A percentile compares a stretch with the other conserved stretches of the same genome.
Evolutionary conservation across 192 early-diverging fungal species (phyloP).

Genomic region (Podila horticola): DNA sequence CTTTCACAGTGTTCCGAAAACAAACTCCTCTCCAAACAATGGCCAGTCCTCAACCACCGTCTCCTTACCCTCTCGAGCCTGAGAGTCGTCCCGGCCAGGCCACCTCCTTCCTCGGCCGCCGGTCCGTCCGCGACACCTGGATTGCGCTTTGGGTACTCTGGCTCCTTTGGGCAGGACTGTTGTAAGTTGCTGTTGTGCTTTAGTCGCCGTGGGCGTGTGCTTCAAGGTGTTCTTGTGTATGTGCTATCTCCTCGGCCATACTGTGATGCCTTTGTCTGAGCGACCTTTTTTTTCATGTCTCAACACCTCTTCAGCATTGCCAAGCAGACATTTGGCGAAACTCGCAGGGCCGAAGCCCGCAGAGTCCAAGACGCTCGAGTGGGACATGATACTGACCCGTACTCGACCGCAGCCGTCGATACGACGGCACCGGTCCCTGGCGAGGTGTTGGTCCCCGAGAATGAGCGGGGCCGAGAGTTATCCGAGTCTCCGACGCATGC

Average conservation of each 20-base stretch:
- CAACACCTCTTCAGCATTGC: not conserved
- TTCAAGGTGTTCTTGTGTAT: not conserved
- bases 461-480: not conserved
- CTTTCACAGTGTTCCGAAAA: too few relatives aligned
- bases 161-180: conserved; percentile 34
- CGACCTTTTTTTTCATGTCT: not conserved
- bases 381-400: not conserved
- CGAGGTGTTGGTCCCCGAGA: not conserved
- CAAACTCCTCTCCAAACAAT: too few relatives aligned
- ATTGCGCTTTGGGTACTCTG: conserved; percentile 40
- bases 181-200: conserved; percentile 15
- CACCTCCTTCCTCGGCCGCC: conserved; percentile 7
- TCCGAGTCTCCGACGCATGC: not conserved
- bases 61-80: too few relatives aligned
- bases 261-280: too few relatives aligned
- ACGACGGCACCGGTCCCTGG: not conserved
- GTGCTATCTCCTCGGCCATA: not conserved
- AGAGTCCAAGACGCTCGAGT: not conserved
- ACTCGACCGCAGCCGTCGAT: not conserved
- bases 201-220: not conserved
- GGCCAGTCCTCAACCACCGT: too few relatives aligned
- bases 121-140: conserved; percentile 41
- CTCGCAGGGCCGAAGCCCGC: not conserved
- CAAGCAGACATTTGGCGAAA: conserved; percentile 1
- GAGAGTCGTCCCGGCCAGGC: not conserved